Percentiles rank a stretch among this genome's conserved stretches.
These are phyloP conservation scores for Xerocomellus dryophilus DNA, from an alignment of 768 basidiomycete species.

Conservation along the genomic window DNA sequence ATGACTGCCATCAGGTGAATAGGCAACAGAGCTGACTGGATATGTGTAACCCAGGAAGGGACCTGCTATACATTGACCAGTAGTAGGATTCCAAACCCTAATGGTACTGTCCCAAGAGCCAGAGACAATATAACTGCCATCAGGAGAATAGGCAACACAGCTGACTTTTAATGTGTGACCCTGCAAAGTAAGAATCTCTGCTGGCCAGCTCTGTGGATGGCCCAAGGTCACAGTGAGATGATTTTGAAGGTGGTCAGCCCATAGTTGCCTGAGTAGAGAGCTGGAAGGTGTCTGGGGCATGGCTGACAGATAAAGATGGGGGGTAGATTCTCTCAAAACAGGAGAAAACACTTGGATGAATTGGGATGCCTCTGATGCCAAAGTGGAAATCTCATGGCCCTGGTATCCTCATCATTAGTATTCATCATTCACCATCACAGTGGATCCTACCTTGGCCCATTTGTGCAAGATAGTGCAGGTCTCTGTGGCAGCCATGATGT, in stretches of 20 bases:
- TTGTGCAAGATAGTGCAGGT: background rate
- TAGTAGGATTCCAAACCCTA: too few species aligned
- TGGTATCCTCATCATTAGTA: background rate
- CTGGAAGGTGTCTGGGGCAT: constrained; percentile 1
- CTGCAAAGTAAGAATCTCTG: background rate
- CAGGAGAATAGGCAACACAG: background rate
- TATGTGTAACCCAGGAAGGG: too few species aligned
- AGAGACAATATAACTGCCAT: too few species aligned
- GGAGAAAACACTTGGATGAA: constrained; percentile 3
- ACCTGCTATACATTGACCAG: too few species aligned
- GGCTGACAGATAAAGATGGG: too few species aligned
- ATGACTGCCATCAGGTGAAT: too few species aligned
- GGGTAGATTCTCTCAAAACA: background rate
- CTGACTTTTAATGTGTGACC: too few species aligned
- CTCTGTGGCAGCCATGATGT: background rate
- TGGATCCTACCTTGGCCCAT: constrained; percentile 6
- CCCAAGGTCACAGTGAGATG: background rate
- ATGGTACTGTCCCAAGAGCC: too few species aligned
- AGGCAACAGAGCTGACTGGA: too few species aligned
- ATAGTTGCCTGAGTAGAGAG: background rate
- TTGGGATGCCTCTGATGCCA: background rate
- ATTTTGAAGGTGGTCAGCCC: background rate
- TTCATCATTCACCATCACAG: background rate
- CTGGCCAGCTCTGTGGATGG: background rate
- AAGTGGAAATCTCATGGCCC: background rate